Evolutionary conservation across 305 asterid species (phyloP), one percentile per base, ranked within the genome.

Genomic region (Fraxinus baroniana): DNA sequence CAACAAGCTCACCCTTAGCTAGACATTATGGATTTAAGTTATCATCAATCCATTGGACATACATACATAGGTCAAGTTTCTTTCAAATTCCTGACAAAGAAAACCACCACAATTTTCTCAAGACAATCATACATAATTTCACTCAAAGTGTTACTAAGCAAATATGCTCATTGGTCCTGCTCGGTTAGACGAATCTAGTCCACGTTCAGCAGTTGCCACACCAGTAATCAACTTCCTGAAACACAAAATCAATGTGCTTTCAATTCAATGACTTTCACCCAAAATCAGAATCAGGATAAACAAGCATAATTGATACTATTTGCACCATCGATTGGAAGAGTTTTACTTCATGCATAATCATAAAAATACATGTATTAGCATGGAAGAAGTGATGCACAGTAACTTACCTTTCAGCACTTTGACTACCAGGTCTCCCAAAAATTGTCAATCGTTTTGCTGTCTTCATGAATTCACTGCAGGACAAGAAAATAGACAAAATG

Each of bases 221-320:
- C 97, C 97, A 17, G 97, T 93, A 8, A 92, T 86, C 91, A 91
- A 85, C 80, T 90, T 94, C 94, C 98, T 94, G 88, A 77, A 86
- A 87, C 32, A 78, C 66, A 80, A 57, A 74, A 62, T 26, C 22
- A 46, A 20, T 80, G 52, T 57, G 28, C 36, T 74, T 70, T 85
- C 79, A 83, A 81, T 84, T 80, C 46, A 18, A 72, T n/a, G 62
- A 64, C 30, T 60, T 55, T 52, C 81, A 32, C 60, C 24, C 75
- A 66, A 66, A 64, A 26, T 66, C 18, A 66, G 36, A 26, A 26
- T 10, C 33, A 12, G 33, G 73, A 64, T 24, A 60, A 60, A 60
- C 73, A 24, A 64, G 15, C 72, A 24, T 64, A 20, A 22, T 10
- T 3, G 17, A 64, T 33, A 62, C 73, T 24, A 8, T 64, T 64